Percentiles rank a stretch among this genome's conserved stretches.
Evolutionary conservation across 805 yeast genomes (phyloP).

Genomic region (Sugiyamaella lignohabitans): DNA sequence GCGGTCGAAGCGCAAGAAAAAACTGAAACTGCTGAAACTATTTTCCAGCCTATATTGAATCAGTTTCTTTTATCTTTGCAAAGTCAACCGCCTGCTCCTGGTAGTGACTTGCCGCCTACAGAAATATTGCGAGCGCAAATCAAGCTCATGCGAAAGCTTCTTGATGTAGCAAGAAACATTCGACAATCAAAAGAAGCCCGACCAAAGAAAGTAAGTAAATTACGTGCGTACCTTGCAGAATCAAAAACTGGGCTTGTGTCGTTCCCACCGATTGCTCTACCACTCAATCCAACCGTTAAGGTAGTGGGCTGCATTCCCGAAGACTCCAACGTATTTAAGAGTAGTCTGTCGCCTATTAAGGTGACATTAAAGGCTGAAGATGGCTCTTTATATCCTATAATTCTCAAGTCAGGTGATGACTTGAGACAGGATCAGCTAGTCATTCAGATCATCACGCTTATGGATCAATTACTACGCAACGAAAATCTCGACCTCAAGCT

Average conservation of each 20-base stretch:
- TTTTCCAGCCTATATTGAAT: constrained; percentile 42
- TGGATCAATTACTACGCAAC: constrained; percentile 81
- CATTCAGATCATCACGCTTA: constrained; percentile 83
- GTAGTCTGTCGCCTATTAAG: constrained; percentile 83
- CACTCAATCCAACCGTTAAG: constrained; percentile 73
- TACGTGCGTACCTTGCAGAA: constrained; percentile 53
- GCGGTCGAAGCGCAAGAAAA: constrained; percentile 80
- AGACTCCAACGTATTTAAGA: constrained; percentile 81
- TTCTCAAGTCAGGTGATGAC: constrained; percentile 96
- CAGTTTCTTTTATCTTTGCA: constrained; percentile 38
- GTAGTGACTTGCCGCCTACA: constrained; percentile 28
- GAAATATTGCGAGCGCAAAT: constrained; percentile 51
- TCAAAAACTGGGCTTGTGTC: constrained; percentile 34
- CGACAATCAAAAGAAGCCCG: constrained; percentile 70
- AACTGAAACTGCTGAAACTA: constrained; percentile 31
- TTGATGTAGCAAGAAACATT: constrained; percentile 57
- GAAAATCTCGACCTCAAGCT: constrained; percentile 85
- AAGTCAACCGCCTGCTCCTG: constrained; percentile 16
- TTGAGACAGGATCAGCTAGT: constrained; percentile 93
- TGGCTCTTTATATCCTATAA: constrained; percentile 59
- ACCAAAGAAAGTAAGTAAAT: constrained; percentile 61
- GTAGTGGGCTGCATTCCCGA: constrained; percentile 73
- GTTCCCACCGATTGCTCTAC: constrained; percentile 59
- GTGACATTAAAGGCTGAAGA: constrained; percentile 59
- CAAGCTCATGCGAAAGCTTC: constrained; percentile 58